A percentile compares a stretch with the other conserved stretches of the same genome.
phyloP scores from a whole-genome alignment of 768 basidiomycete genomes.

The Erythrobasidium yunnanense region DNA sequence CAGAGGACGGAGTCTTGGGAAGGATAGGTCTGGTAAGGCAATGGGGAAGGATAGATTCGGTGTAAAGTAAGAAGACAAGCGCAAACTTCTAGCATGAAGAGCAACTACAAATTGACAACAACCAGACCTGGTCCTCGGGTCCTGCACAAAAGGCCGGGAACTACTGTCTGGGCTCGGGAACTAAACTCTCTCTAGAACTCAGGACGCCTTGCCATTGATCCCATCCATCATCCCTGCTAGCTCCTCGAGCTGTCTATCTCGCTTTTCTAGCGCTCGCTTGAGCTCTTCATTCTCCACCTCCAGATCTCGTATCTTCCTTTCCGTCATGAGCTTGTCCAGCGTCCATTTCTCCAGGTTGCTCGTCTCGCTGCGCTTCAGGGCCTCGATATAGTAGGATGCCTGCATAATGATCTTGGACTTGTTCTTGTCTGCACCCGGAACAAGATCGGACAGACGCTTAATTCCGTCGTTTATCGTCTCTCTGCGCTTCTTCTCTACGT shows the following conservation, averaged over 20 bases:
- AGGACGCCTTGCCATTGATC: no score
- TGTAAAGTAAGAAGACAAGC: no score
- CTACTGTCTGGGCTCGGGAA: no score
- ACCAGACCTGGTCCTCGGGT: no score
- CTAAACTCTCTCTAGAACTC: no score
- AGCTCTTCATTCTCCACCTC: slow-evolving; percentile 29
- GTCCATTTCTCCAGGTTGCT: slow-evolving; percentile 90
- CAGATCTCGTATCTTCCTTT: slow-evolving; percentile 50
- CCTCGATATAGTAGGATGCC: slow-evolving; percentile 82
- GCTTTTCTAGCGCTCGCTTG: not conserved
- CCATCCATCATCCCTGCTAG: no score
- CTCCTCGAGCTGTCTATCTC: not conserved
- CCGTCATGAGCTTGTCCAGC: slow-evolving; percentile 79
- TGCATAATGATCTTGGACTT: slow-evolving; percentile 80
- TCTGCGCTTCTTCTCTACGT: slow-evolving; percentile 85
- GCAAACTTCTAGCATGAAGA: no score
- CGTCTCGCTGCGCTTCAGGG: slow-evolving; percentile 80
- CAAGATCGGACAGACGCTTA: slow-evolving; percentile 74
- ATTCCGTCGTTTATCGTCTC: slow-evolving; percentile 97
- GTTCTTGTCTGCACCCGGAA: slow-evolving; percentile 48
- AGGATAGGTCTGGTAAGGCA: no score
- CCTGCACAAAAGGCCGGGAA: no score
- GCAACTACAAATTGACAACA: no score
- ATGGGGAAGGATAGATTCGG: no score
- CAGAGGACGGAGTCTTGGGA: no score